phyloP scores from a whole-genome alignment of 1,284 basidiomycete genomes.

The Boletellus deceptivus region DNA sequence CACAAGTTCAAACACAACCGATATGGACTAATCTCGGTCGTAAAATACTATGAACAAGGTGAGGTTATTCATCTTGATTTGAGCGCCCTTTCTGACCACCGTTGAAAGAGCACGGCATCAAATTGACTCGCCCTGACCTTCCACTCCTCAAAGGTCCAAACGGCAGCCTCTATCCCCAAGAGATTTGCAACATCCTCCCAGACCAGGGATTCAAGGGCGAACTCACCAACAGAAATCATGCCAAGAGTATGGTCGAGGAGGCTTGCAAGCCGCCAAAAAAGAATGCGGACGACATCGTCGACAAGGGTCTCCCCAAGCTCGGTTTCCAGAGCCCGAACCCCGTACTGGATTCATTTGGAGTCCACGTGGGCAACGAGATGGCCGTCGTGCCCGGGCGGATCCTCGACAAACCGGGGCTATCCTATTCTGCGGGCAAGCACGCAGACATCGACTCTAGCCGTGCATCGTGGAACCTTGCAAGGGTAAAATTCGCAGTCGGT shows the following conservation, averaged over 20 bases:
- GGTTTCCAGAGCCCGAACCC: slow-evolving; percentile 52
- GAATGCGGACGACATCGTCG: slow-evolving; percentile 59
- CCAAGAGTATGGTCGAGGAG: slow-evolving; percentile 62
- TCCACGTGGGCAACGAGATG: slow-evolving; percentile 63
- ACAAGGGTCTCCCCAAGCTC: slow-evolving; percentile 55
- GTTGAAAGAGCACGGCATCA: slow-evolving; percentile 54
- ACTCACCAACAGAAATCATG: slow-evolving; percentile 59
- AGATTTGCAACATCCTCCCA: slow-evolving; percentile 68
- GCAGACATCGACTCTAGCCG: slow-evolving; percentile 49
- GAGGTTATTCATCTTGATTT: slow-evolving; percentile 20
- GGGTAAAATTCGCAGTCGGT: slow-evolving; percentile 59
- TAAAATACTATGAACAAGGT: slow-evolving; percentile 64
- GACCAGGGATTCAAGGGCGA: slow-evolving; percentile 71
- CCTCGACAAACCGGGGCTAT: slow-evolving; percentile 55
- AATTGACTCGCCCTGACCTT: slow-evolving; percentile 47
- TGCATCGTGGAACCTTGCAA: slow-evolving; percentile 66
- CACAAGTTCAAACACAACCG: slow-evolving; percentile 56
- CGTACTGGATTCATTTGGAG: slow-evolving; percentile 53
- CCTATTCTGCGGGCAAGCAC: slow-evolving; percentile 46
- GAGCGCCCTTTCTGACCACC: not conserved
- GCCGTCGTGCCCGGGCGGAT: slow-evolving; percentile 71
- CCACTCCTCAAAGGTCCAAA: slow-evolving; percentile 65
- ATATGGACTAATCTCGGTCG: slow-evolving; percentile 52
- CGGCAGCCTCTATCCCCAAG: slow-evolving; percentile 58
- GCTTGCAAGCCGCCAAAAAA: slow-evolving; percentile 67